Evolutionary conservation across 2,329 filamentous ascomycete genomes (phyloP).

Genomic region (Diaporthe citrichinensis): DNA sequence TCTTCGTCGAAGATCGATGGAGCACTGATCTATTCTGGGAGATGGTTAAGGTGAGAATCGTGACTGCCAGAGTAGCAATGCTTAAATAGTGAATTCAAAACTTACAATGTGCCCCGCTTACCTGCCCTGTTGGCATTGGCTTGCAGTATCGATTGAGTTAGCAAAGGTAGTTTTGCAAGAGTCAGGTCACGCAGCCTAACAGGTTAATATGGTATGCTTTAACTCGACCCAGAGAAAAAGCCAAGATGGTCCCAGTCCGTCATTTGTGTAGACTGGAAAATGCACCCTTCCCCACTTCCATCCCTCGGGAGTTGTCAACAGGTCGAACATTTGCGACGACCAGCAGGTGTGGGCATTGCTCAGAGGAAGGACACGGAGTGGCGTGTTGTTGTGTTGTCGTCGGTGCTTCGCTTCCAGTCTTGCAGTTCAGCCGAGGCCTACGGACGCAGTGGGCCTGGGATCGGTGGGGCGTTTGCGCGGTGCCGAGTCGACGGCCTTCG

Average conservation of each 20-base stretch:
- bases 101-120: background rate
- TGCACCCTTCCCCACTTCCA: background rate
- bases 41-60: background rate
- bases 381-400: background rate
- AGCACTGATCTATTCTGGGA: background rate
- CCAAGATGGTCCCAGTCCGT: background rate
- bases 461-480: conserved; percentile 9
- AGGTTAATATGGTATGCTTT: background rate
- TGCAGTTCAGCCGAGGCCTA: conserved; percentile 11
- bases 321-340: background rate
- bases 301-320: background rate
- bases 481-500: conserved; percentile 5
- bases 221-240: background rate
- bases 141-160: background rate
- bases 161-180: conserved; percentile 5
- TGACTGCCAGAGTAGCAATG: conserved; percentile 2
- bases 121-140: background rate
- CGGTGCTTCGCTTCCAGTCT: background rate
- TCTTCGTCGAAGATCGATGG: background rate
- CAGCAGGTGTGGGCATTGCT: background rate
- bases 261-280: background rate
- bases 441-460: background rate
- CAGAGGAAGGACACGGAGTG: background rate
- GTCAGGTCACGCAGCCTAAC: background rate
- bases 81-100: conserved; percentile 3